Conservation (phyloP, 139 green algal species). For the Mesostigma viride region DNA sequence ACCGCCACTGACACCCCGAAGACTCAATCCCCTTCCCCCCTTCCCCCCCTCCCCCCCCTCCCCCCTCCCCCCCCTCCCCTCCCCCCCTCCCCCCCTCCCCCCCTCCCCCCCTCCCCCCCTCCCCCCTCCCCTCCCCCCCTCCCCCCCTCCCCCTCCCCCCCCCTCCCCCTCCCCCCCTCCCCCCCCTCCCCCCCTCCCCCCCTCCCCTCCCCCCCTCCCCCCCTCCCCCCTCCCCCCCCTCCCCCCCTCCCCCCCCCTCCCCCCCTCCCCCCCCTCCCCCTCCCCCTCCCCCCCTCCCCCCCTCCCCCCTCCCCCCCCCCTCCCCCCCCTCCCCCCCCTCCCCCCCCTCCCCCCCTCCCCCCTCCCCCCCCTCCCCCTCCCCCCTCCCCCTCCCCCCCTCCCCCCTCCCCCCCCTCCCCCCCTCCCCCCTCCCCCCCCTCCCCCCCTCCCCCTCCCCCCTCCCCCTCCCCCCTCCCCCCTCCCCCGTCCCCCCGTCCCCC, state of each 20-base stretch:
- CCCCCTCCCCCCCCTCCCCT: not conserved
- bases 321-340: not conserved
- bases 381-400: not conserved
- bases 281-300: not conserved
- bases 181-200: not conserved
- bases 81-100: not conserved
- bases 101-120: not conserved
- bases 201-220: not conserved
- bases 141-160: not conserved
- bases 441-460: not conserved
- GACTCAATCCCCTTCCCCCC: too few species aligned
- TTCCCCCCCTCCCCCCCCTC: too few species aligned
- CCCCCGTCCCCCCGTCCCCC: conserved; percentile 7
- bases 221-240: not conserved
- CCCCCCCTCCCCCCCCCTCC: not conserved
- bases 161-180: not conserved
- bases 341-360: not conserved
- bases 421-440: not conserved
- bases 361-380: not conserved
- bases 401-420: not conserved
- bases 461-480: not conserved
- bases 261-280: not conserved
- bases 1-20: not conserved
- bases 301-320: not conserved
- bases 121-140: not conserved